These are phyloP conservation scores for Gypsophila paniculata DNA, from an alignment of 179 eudicot species.

Conservation along the genomic window DNA sequence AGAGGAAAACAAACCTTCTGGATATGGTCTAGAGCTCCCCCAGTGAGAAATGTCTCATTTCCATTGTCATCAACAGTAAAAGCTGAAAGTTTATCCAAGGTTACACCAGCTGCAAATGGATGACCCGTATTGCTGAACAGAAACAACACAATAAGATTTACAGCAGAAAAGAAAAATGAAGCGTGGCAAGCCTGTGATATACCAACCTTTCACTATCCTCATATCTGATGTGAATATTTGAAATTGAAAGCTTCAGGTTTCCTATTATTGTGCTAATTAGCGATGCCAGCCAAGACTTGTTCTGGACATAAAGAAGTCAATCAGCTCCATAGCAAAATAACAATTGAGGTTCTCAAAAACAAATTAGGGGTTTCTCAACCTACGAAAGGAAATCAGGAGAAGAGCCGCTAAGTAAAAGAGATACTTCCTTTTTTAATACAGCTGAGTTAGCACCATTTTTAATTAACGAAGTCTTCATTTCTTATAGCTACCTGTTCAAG, in stretches of 20 bases:
- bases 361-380: slow-evolving; percentile 4
- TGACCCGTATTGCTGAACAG: slow-evolving; percentile 79
- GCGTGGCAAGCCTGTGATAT: slow-evolving; percentile 16
- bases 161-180: not conserved
- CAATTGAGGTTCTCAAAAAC: not conserved
- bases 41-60: slow-evolving; percentile 81
- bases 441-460: not conserved
- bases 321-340: slow-evolving; percentile 12
- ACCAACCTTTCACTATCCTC: slow-evolving; percentile 99
- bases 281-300: slow-evolving; percentile 94
- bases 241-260: slow-evolving; percentile 86
- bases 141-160: slow-evolving; percentile 23
- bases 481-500: not conserved
- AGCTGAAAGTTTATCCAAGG: slow-evolving; percentile 84
- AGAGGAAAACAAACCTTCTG: slow-evolving; percentile 59
- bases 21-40: slow-evolving; percentile 78
- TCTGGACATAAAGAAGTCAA: slow-evolving; percentile 39
- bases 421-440: not conserved
- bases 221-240: slow-evolving; percentile 96
- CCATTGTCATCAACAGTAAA: slow-evolving; percentile 84
- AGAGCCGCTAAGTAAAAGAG: not conserved
- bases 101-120: slow-evolving; percentile 93
- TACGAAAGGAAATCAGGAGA: not conserved
- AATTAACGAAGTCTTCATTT: not conserved
- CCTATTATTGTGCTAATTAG: slow-evolving; percentile 89